Evolutionary conservation across 83 land plant species (phyloP).

Genomic region (Thuja plicata): DNA sequence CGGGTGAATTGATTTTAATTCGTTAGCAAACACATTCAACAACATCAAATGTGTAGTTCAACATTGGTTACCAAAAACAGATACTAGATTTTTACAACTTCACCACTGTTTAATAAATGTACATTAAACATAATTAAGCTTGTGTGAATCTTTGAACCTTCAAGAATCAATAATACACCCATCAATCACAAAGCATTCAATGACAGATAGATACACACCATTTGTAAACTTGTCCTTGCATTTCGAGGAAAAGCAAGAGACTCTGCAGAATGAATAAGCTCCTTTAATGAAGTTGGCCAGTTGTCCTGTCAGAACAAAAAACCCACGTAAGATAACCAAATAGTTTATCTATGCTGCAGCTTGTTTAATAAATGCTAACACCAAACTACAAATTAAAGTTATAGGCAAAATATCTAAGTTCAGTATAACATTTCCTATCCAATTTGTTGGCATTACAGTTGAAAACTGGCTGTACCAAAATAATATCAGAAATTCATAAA

Average conservation of each 20-base stretch:
- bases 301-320: slow-evolving; percentile 42
- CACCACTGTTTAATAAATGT: neutral
- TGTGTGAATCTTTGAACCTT: neutral
- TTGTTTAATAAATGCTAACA: neutral
- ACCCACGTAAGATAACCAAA: neutral
- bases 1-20: neutral
- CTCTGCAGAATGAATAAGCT: slow-evolving; percentile 46
- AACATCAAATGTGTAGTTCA: neutral
- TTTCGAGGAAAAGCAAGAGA: slow-evolving; percentile 62
- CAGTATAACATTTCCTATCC: neutral
- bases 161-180: neutral
- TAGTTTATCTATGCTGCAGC: neutral
- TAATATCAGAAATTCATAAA: neutral
- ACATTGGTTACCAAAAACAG: neutral
- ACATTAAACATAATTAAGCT: neutral
- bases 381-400: neutral
- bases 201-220: neutral
- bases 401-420: neutral
- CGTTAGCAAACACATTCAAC: neutral
- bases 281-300: slow-evolving; percentile 76
- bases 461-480: neutral
- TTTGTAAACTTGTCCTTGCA: slow-evolving; percentile 17
- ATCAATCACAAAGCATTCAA: slow-evolving; percentile 4
- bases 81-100: neutral
- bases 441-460: neutral